These are phyloP conservation scores for Sporothrix mexicana DNA, from an alignment of 2,329 filamentous ascomycete species.

Conservation along the genomic window DNA sequence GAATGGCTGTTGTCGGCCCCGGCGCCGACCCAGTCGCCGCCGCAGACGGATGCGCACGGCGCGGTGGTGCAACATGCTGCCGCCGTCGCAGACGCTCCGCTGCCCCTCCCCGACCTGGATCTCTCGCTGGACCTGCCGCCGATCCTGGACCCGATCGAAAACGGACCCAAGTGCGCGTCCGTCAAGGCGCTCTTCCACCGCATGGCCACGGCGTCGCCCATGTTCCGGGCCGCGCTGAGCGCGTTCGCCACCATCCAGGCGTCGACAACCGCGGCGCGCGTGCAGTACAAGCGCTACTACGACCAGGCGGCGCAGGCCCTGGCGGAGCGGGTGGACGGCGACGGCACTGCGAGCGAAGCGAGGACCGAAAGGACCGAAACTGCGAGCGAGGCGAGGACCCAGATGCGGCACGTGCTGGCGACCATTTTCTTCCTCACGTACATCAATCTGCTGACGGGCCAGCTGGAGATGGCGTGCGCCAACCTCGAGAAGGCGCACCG, in stretches of 20 bases:
- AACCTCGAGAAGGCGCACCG: slow-evolving; percentile 13
- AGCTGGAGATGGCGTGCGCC: not conserved
- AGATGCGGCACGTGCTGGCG: not conserved
- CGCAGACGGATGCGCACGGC: not conserved
- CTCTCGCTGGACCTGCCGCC: slow-evolving; percentile 11
- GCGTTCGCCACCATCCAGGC: slow-evolving; percentile 9
- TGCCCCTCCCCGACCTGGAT: not conserved
- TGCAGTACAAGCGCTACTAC: slow-evolving; percentile 14
- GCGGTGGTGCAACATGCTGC: no score
- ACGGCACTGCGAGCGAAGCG: not conserved
- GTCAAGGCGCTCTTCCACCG: slow-evolving; percentile 7
- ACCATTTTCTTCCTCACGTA: slow-evolving; percentile 12
- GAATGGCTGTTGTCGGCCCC: slow-evolving; percentile 5
- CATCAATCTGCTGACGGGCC: slow-evolving; percentile 6
- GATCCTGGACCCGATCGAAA: slow-evolving; percentile 20
- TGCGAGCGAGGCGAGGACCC: not conserved
- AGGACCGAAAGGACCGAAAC: not conserved
- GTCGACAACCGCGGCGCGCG: not conserved
- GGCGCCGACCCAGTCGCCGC: not conserved
- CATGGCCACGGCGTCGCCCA: slow-evolving; percentile 22
- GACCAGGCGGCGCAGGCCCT: not conserved
- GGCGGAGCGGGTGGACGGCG: not conserved
- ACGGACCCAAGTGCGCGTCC: slow-evolving; percentile 15
- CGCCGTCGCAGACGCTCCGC: not conserved
- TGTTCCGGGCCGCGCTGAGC: slow-evolving; percentile 4